These are phyloP conservation scores for Botrytis tulipae DNA, from an alignment of 2,329 filamentous ascomycete species.

Conservation along the genomic window DNA sequence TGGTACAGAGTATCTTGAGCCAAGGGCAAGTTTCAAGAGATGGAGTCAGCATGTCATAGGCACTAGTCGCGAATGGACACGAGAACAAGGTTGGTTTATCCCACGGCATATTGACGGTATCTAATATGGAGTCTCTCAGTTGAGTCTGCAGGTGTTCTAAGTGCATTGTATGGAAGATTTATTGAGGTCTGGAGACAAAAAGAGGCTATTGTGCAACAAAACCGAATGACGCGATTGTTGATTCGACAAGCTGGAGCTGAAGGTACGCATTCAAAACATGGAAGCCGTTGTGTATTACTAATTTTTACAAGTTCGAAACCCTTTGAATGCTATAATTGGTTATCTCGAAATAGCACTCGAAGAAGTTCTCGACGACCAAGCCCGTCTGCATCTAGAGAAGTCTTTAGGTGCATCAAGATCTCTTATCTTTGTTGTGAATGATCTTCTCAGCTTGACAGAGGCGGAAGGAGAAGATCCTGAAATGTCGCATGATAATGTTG, in stretches of 20 bases:
- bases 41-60: slow-evolving; percentile 77
- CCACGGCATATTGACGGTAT: fast-evolving
- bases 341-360: slow-evolving; percentile 90
- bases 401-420: slow-evolving; percentile 92
- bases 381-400: slow-evolving; percentile 75
- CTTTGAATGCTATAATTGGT: slow-evolving; percentile 93
- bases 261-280: not conserved
- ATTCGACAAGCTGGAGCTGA: slow-evolving; percentile 15
- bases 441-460: slow-evolving; percentile 83
- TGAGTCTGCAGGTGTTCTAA: slow-evolving; percentile 84
- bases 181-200: slow-evolving; percentile 94
- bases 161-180: slow-evolving; percentile 81
- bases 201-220: slow-evolving; percentile 73
- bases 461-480: slow-evolving; percentile 77
- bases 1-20: slow-evolving; percentile 75
- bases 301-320: slow-evolving; percentile 79
- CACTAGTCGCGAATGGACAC: slow-evolving; percentile 82
- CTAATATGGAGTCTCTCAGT: slow-evolving; percentile 42
- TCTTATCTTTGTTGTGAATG: slow-evolving; percentile 90
- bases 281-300: not conserved
- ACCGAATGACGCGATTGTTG: slow-evolving; percentile 73
- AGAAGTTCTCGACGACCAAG: slow-evolving; percentile 74
- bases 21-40: slow-evolving; percentile 72
- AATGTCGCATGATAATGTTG: slow-evolving; percentile 77
- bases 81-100: slow-evolving; percentile 58